Conservation (phyloP, 345 rosid species). For the Euphorbia lathyris region DNA sequence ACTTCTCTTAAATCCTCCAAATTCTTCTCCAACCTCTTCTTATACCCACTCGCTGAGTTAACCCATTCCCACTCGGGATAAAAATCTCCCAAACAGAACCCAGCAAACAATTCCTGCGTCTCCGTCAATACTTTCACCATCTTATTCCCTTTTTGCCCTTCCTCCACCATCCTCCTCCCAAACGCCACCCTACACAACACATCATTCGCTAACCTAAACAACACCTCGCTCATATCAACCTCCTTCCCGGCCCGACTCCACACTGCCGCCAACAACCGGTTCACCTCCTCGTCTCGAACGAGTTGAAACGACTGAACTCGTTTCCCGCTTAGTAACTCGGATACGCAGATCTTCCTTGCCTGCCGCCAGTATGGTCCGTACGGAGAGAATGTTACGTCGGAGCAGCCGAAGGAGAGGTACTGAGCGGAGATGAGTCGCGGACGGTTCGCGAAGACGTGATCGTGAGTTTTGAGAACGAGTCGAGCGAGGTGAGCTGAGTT, state of each 20-base stretch:
- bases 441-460: conserved; percentile 27
- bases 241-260: conserved; percentile 1
- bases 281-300: conserved; percentile 32
- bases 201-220: conserved; percentile 31
- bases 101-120: conserved; percentile 40
- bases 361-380: conserved; percentile 42
- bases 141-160: conserved; percentile 9
- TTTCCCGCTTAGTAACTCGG: conserved; percentile 37
- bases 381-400: conserved; percentile 39
- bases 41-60: conserved; percentile 28
- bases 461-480: conserved; percentile 30
- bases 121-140: conserved; percentile 35
- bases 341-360: conserved; percentile 33
- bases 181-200: conserved; percentile 35
- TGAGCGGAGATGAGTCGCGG: conserved; percentile 30
- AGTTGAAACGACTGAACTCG: conserved; percentile 27
- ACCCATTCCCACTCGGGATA: conserved; percentile 39
- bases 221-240: conserved; percentile 29
- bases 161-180: conserved; percentile 33
- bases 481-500: conserved; percentile 32
- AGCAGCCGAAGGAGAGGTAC: conserved; percentile 35
- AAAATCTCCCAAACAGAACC: conserved; percentile 37
- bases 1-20: conserved; percentile 29
- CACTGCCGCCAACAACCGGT: conserved; percentile 16
- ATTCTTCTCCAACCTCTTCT: conserved; percentile 30